phyloP scores from a whole-genome alignment of 495 filamentous ascomycete genomes.

The Penicillium steckii region DNA sequence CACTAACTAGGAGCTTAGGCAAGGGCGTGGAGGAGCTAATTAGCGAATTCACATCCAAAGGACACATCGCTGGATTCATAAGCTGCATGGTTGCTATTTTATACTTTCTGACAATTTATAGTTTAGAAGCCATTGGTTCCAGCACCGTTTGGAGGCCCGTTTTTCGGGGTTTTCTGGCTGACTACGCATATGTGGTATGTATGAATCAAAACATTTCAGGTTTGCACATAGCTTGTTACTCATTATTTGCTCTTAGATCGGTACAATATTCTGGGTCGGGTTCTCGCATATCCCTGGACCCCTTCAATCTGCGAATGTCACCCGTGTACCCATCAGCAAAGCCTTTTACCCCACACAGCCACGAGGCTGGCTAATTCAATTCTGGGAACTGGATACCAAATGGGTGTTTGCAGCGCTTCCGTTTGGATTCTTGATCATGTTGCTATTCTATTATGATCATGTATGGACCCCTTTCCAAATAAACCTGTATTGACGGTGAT shows the following conservation, averaged over 20 bases:
- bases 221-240: not conserved
- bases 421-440: conserved; percentile 73
- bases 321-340: conserved; percentile 58
- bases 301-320: conserved; percentile 56
- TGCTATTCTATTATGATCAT: conserved; percentile 85
- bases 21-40: conserved; percentile 22
- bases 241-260: conserved; percentile 35
- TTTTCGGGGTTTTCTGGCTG: conserved; percentile 15
- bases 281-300: conserved; percentile 70
- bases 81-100: conserved; percentile 18
- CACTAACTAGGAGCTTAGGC: not conserved
- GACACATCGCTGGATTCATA: conserved; percentile 11
- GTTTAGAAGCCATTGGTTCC: conserved; percentile 14
- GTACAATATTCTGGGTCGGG: conserved; percentile 75
- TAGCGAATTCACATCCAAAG: conserved; percentile 13
- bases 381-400: conserved; percentile 70
- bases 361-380: conserved; percentile 72
- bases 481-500: not conserved
- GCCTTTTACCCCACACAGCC: conserved; percentile 74
- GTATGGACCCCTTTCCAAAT: not conserved
- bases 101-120: conserved; percentile 19
- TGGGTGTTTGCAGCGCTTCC: conserved; percentile 79
- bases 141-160: conserved; percentile 14
- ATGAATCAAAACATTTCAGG: not conserved
- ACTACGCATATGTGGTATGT: conserved; percentile 22